Evolutionary conservation across 768 basidiomycete species (phyloP), one percentile per base, ranked within the genome.

Genomic region (Neoboletus magnificus): DNA sequence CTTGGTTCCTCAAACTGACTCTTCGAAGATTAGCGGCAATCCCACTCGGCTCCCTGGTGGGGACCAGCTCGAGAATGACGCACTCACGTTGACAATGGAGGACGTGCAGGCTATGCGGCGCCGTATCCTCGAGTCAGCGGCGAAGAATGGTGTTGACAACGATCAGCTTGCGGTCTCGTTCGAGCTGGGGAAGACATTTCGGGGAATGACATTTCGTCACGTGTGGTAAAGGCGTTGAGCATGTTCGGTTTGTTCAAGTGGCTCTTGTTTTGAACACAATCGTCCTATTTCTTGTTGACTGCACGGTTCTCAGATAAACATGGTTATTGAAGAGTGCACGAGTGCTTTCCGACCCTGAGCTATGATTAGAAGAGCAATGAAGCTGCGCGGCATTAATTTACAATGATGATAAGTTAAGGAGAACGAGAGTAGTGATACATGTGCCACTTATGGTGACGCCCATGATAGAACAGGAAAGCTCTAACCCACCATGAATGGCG

Each of bases 141-240:
- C n/a, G 22, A 55, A 49, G 29, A 51, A 59, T 30, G 55, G 33
- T 22, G 35, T 35, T 11, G 54, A 45, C 5, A 10, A 48, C 33
- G 52, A 54, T 27, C 58, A 52, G 48, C 55, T 68, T 43, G 53
- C 62, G 32, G 45, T 48, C 53, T 29, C 57, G 46, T 70, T 69
- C 30, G 56, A 69, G 27, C 42, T 60, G 5, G 64, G 66, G 39
- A 64, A 57, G 54, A 48, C 51, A 1, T 68, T 54, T 54, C 53
- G 39, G 15, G 67, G 68, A 27, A 61, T 50, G 60, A 11, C 40
- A 4, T 69, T 69, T 52, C 62, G 59, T 10, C 68, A 66, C 22
- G 56, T 62, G 33, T 68, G 67, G 67, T 69, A 35, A 70, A 49
- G 23, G 25, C 2, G 40, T 32, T 35, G 27, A 15, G 22, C 2